Percentiles rank a stretch among this genome's conserved stretches.
Evolutionary conservation across 192 early-diverging fungal genomes (phyloP).

Genomic region (Podochytrium sp.): DNA sequence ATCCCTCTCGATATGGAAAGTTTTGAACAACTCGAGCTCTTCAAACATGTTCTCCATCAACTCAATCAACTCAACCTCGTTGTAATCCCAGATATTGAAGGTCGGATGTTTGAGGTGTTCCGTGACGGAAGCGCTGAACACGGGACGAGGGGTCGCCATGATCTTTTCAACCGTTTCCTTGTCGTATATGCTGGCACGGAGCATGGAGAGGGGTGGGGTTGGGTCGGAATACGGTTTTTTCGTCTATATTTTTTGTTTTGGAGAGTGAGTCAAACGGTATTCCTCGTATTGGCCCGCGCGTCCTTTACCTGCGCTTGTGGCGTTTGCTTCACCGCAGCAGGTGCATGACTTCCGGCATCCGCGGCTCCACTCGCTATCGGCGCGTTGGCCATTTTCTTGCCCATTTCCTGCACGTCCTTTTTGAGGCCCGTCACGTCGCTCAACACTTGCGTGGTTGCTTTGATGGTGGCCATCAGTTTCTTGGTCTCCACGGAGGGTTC

Average conservation of each 20-base stretch:
- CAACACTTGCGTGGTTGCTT: constrained; percentile 26
- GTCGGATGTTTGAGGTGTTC: constrained; percentile 43
- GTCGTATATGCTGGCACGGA: constrained; percentile 1
- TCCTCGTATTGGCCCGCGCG: too few species aligned
- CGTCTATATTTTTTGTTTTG: background rate
- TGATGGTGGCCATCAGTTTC: constrained; percentile 22
- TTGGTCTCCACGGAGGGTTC: constrained; percentile 18
- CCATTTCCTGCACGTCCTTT: constrained; percentile 18
- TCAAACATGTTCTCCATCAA: constrained; percentile 49
- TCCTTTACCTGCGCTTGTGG: background rate
- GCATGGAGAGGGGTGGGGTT: constrained; percentile 25
- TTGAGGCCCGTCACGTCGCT: constrained; percentile 24
- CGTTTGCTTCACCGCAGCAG: background rate
- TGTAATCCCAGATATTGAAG: constrained; percentile 55
- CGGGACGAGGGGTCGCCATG: constrained; percentile 23
- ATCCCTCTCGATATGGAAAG: constrained; percentile 37
- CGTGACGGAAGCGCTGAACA: constrained; percentile 26
- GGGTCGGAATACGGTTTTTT: constrained; percentile 29
- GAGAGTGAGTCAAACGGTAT: too few species aligned
- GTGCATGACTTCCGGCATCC: background rate
- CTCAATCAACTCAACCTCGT: constrained; percentile 43
- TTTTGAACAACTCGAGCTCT: constrained; percentile 38
- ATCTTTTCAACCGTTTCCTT: constrained; percentile 3
- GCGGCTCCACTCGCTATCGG: background rate
- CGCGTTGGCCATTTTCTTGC: constrained; percentile 8